A percentile compares a stretch with the other conserved stretches of the same genome.
Evolutionary conservation across 2,329 filamentous ascomycete species (phyloP).

Genomic region (Teratosphaeria pseudoeucalypti): DNA sequence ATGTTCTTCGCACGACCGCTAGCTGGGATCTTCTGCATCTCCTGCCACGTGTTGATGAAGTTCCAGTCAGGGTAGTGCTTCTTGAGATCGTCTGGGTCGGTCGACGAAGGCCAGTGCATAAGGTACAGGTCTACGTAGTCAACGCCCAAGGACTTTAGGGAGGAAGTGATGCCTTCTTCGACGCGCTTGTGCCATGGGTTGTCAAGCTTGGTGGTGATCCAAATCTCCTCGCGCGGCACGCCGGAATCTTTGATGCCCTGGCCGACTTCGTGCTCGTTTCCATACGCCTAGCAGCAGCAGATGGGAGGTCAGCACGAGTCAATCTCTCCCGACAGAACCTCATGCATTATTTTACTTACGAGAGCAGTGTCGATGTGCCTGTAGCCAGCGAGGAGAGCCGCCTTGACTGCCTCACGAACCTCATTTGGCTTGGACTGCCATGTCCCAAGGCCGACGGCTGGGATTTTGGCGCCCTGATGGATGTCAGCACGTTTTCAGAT

Average conservation of each 20-base stretch:
- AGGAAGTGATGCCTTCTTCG: conserved; percentile 49
- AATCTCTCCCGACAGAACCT: too few relatives aligned
- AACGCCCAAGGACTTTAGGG: conserved; percentile 49
- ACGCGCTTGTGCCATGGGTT: conserved; percentile 68
- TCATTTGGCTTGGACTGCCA: conserved; percentile 65
- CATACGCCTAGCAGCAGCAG: conserved; percentile 45
- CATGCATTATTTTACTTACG: not conserved
- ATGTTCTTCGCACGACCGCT: conserved; percentile 69
- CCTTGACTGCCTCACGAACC: conserved; percentile 60
- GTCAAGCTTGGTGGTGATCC: conserved; percentile 73
- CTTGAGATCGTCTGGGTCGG: conserved; percentile 50
- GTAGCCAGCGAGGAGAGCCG: conserved; percentile 49
- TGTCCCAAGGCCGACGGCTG: conserved; percentile 65
- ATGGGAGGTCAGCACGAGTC: too few relatives aligned
- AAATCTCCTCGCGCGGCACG: conserved; percentile 57
- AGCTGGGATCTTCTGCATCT: conserved; percentile 40
- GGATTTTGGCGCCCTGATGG: conserved; percentile 54
- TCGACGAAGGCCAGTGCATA: conserved; percentile 62
- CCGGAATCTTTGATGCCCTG: conserved; percentile 57
- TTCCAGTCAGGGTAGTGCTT: conserved; percentile 70
- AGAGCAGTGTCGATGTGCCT: conserved; percentile 59
- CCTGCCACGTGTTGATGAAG: conserved; percentile 64
- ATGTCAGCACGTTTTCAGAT: not conserved
- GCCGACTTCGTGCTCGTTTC: conserved; percentile 67
- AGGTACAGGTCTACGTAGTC: conserved; percentile 63